Conservation (phyloP, 306 rosid species). For the Dryas drummondii region DNA sequence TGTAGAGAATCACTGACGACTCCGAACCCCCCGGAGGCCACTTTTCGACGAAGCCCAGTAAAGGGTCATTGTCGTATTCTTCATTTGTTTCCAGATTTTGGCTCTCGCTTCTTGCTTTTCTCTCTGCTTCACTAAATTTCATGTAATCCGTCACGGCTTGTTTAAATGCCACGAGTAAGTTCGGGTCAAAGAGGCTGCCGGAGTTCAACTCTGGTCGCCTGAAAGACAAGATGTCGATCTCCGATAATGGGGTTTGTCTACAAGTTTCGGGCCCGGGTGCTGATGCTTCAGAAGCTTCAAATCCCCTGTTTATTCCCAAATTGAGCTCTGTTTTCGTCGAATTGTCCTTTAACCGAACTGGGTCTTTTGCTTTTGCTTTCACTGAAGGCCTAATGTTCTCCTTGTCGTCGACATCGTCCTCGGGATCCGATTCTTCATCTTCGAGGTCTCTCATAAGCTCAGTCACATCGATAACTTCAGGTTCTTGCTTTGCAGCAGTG, state of each 20-base stretch:
- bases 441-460: slow-evolving; percentile 59
- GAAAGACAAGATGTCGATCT: slow-evolving; percentile 50
- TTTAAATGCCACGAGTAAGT: slow-evolving; percentile 62
- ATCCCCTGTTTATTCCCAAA: slow-evolving; percentile 24
- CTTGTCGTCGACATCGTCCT: slow-evolving; percentile 46
- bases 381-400: slow-evolving; percentile 54
- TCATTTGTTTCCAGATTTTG: neutral
- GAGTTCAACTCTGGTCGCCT: slow-evolving; percentile 77
- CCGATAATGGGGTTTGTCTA: slow-evolving; percentile 32
- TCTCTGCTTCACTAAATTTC: slow-evolving; percentile 46
- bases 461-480: slow-evolving; percentile 42
- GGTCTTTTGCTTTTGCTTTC: slow-evolving; percentile 24
- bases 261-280: neutral
- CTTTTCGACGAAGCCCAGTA: slow-evolving; percentile 49
- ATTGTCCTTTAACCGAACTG: slow-evolving; percentile 7
- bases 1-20: slow-evolving; percentile 62
- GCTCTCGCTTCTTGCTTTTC: slow-evolving; percentile 20
- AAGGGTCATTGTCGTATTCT: slow-evolving; percentile 24
- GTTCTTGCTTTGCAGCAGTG: slow-evolving; percentile 24
- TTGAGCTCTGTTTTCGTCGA: slow-evolving; percentile 22
- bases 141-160: slow-evolving; percentile 53
- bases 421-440: slow-evolving; percentile 39
- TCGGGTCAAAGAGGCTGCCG: slow-evolving; percentile 76
- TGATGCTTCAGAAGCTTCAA: slow-evolving; percentile 23
- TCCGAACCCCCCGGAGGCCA: slow-evolving; percentile 73